Evolutionary conservation across 257 asterid genomes (phyloP), one percentile per base, ranked within the genome.

Genomic region (Thymus mandschuricus): DNA sequence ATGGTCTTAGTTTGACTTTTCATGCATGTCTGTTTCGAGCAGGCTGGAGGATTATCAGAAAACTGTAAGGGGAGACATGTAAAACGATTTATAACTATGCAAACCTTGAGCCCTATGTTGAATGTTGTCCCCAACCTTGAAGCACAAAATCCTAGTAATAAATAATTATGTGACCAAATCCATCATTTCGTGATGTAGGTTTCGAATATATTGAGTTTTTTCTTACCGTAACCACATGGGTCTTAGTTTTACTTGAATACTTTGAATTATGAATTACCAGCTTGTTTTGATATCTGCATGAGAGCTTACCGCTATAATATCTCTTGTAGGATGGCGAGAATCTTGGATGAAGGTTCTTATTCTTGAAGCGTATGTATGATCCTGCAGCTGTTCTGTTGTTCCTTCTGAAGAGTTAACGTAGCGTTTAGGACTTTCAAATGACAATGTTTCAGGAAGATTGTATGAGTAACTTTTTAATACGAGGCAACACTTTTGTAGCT

Each of bases 281-380:
- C 64, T 3, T n/a, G 51, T 10, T 43, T 73, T 69, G 35, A 45
- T 62, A 34, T 44, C 38, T 75, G 65, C 41, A 30, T 31, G 60
- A 21, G 56, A 55, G 29, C 75, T 79, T 46, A 66, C 78, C 28
- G 52, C 62, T 74, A 7, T 15, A 35, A 69, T 27, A 27, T 74
- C 62, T 60, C 73, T 74, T 82, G 83, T 49, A 85, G 89, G 90
- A 79, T 8, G 84, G 48, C 61, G 75, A 62, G 56, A 71, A 74
- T 61, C 77, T 80, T 73, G 75, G 81, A 67, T 78, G 78, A 82
- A 31, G 72, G 31, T 52, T 64, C 31, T 40, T 62, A 46, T 46
- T 68, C n/a, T 64, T 69, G 69, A 74, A 8, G 75, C 73, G 35
- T 51, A 38, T 65, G 71, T 31, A 21, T 64, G 59, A 33, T 71